These are phyloP conservation scores for Micractinium conductrix DNA, from an alignment of 139 green algal species.

Conservation along the genomic window DNA sequence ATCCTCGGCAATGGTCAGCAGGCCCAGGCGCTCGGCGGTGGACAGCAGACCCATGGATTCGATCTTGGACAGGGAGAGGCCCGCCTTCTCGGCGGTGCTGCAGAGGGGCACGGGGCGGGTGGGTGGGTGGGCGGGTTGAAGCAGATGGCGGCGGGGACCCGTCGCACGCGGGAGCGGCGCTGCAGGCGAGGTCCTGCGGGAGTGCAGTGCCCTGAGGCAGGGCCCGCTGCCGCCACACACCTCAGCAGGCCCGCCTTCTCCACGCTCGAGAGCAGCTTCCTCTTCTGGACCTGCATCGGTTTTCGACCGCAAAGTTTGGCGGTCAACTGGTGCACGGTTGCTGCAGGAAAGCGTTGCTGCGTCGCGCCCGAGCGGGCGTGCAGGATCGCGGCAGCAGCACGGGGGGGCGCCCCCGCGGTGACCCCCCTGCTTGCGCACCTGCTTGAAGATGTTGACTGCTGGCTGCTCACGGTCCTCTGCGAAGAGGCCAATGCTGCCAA, in stretches of 20 bases:
- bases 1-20: slow-evolving; percentile 56
- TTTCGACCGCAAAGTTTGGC: too few species aligned
- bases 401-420: neutral
- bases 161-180: too few species aligned
- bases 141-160: too few species aligned
- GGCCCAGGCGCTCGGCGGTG: slow-evolving; percentile 63
- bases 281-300: slow-evolving; percentile 70
- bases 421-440: neutral
- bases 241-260: slow-evolving; percentile 76
- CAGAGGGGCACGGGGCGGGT: too few species aligned
- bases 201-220: neutral
- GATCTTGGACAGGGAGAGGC: slow-evolving; percentile 64
- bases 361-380: too few species aligned
- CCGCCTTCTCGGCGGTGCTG: slow-evolving; percentile 64
- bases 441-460: slow-evolving; percentile 42
- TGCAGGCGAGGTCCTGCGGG: slow-evolving; percentile 21
- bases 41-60: slow-evolving; percentile 61
- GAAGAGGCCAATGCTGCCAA: slow-evolving; percentile 53
- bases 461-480: slow-evolving; percentile 53
- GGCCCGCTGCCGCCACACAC: neutral
- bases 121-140: too few species aligned
- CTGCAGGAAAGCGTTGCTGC: too few species aligned
- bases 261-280: slow-evolving; percentile 86
- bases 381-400: neutral
- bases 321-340: too few species aligned